Evolutionary conservation across 148 eudicot genomes (phyloP).

Genomic region (Camellia lanceoleosa): DNA sequence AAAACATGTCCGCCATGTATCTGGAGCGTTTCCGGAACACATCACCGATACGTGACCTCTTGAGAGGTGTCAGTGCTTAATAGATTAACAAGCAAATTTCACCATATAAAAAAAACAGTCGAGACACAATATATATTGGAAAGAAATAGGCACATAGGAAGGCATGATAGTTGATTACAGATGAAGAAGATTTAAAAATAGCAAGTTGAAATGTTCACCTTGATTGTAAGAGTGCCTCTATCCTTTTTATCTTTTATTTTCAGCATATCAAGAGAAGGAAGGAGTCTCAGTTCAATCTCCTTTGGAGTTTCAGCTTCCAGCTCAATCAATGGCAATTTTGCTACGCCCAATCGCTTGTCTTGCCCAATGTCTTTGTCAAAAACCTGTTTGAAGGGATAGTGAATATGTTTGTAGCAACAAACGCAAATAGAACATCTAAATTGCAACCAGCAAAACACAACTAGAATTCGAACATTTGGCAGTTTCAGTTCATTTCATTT

Average conservation of each 20-base stretch:
- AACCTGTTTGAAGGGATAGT: conserved; percentile 48
- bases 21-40: no score
- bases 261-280: conserved; percentile 74
- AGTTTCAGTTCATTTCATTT: no score
- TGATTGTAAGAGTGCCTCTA: conserved; percentile 76
- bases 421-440: not conserved
- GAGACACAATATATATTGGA: not conserved
- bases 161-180: not conserved
- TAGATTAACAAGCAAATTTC: not conserved
- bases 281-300: conserved; percentile 66
- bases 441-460: not conserved
- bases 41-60: no score
- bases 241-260: conserved; percentile 87
- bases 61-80: not conserved
- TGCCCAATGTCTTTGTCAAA: conserved; percentile 88
- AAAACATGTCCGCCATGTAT: no score
- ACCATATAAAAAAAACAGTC: not conserved
- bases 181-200: not conserved
- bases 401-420: not conserved
- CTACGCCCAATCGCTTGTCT: conserved; percentile 76
- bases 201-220: conserved; percentile 40
- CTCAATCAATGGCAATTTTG: conserved; percentile 65
- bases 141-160: not conserved
- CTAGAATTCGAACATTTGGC: not conserved
- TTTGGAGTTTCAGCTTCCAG: conserved; percentile 56